phyloP scores from a whole-genome alignment of 2,329 filamentous ascomycete species.

The Colletotrichum plurivorum region DNA sequence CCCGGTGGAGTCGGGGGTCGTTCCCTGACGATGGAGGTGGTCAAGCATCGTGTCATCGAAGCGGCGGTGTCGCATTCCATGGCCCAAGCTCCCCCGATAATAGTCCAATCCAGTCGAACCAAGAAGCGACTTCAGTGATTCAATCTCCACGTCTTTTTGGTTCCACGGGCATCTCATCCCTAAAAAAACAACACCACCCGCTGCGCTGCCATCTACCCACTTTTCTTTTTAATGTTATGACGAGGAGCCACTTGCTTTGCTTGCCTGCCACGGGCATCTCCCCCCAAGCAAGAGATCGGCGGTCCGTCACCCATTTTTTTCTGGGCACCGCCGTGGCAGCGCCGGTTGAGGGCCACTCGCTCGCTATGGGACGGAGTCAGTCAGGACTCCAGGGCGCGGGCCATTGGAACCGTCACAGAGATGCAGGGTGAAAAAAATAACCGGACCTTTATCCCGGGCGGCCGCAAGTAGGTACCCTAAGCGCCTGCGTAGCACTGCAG shows the following conservation, averaged over 20 bases:
- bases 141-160: neutral
- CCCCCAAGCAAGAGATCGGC: constrained; percentile 28
- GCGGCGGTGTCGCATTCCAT: neutral
- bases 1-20: constrained; percentile 3
- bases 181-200: neutral
- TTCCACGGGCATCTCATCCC: constrained; percentile 1
- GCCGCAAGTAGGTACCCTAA: neutral
- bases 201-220: constrained; percentile 4
- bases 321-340: constrained; percentile 34
- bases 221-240: constrained; percentile 24
- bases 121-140: neutral
- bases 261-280: constrained; percentile 4
- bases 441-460: neutral
- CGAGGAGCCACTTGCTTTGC: constrained; percentile 16
- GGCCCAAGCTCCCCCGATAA: constrained; percentile 14
- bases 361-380: constrained; percentile 3
- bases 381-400: neutral
- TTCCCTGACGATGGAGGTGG: neutral
- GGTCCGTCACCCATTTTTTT: constrained; percentile 24
- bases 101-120: too few relatives aligned
- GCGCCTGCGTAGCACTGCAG: too few relatives aligned
- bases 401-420: constrained; percentile 9
- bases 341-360: constrained; percentile 1
- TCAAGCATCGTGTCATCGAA: constrained; percentile 4
- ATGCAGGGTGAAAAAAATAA: constrained; percentile 29